Conservation (phyloP, 1,139 yeast genomes). For the Blastobotrys niveus region DNA sequence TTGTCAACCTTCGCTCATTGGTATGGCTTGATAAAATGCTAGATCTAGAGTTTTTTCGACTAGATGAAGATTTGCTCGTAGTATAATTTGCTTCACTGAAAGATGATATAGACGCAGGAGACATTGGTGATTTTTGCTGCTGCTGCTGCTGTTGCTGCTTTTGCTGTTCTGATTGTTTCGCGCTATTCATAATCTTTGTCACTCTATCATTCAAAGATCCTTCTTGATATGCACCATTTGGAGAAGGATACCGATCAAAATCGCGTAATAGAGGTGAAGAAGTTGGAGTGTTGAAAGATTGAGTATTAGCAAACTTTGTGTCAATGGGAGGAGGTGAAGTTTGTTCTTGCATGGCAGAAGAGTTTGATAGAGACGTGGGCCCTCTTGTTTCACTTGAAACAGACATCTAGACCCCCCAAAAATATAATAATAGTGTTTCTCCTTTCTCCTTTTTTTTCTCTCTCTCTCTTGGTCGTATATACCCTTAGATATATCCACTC, state of each 20-base stretch:
- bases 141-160: slow-evolving; percentile 1
- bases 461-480: no score
- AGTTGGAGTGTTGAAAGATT: neutral
- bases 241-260: slow-evolving; percentile 16
- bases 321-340: neutral
- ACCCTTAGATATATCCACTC: no score
- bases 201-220: slow-evolving; percentile 9
- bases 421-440: no score
- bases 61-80: neutral
- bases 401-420: no score
- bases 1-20: slow-evolving; percentile 5
- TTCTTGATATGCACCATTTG: slow-evolving; percentile 1
- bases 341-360: neutral
- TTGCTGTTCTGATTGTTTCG: neutral
- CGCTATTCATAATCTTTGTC: slow-evolving; percentile 12
- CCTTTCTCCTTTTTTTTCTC: no score
- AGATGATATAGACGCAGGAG: neutral
- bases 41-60: slow-evolving; percentile 2
- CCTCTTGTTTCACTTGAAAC: slow-evolving; percentile 3
- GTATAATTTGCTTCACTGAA: neutral
- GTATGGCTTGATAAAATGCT: neutral
- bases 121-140: neutral
- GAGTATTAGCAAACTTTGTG: neutral
- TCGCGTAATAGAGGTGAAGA: slow-evolving; percentile 16
- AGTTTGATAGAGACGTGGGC: neutral